Evolutionary conservation across 371 early-diverging fungal genomes (phyloP), one percentile per base, ranked within the genome.

Genomic region (Basidiobolus meristosporus): DNA sequence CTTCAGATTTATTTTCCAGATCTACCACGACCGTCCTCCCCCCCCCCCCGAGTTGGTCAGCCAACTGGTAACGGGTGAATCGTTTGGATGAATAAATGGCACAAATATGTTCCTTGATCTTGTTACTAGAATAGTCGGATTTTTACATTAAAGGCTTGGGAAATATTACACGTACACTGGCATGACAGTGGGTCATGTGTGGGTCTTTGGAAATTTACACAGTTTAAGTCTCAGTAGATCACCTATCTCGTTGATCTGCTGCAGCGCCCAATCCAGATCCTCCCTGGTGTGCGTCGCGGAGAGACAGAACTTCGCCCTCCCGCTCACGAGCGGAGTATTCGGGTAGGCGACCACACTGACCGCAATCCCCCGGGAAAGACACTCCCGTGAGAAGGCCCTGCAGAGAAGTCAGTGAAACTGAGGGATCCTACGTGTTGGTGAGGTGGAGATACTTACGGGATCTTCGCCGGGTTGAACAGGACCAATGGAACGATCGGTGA

Each of bases 301-400:
- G 29, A 98, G 54, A 60, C 99, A 99, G 73, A 99, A 90, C 32
- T 99, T 67, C 23, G 90, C 97, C 34, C 99, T 70, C 4, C 87
- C 82, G 14, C 88, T 80, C 36, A 98, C 87, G 41, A 99, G 88
- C n/a, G 98, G 90, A 0, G 96, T 95, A 1, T 93, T 93, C 0
- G 99, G 99, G 63, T 95, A 97, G 14, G 93, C 95, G 3, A 98
- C 99, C 1, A 99, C 97, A 4, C 98, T 98, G 15, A 96, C 89
- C 6, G 98, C 98, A 46, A 99, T 71, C 35, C 86, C 87, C 26
- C 92, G 74, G 47, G 77, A 69, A 28, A 95, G 65, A 51, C 86
- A 77, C 55, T 90, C 82, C 17, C 97, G 68, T 28, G 95, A 88
- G 57, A 99, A 98, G 18, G 92, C 98, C 21, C 63, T 63, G 41